Conservation (phyloP, 2,329 filamentous ascomycete species). For the Ascochyta clinopodiicola region DNA sequence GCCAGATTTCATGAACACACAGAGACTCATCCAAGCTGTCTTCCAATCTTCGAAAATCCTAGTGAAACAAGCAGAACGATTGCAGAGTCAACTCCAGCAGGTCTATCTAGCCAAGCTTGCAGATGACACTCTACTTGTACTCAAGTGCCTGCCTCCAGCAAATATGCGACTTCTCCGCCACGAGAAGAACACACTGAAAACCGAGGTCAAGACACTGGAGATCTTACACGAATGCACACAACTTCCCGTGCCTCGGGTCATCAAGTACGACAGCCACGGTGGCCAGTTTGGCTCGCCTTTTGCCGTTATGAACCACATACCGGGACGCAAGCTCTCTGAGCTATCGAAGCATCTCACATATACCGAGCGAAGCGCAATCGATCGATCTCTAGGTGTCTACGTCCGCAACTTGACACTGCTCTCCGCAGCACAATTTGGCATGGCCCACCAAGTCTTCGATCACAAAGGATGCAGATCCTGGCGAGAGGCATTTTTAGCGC, state of each 20-base stretch:
- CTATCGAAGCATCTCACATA: constrained; percentile 41
- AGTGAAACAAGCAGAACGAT: constrained; percentile 44
- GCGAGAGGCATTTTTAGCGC: constrained; percentile 59
- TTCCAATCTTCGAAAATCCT: constrained; percentile 42
- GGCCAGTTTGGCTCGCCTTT: constrained; percentile 40
- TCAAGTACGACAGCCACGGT: constrained; percentile 48
- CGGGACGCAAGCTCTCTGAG: constrained; percentile 44
- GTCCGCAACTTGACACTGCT: constrained; percentile 54
- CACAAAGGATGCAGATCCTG: constrained; percentile 58
- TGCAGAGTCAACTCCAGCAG: constrained; percentile 48
- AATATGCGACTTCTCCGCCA: constrained; percentile 51
- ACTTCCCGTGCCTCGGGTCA: constrained; percentile 48
- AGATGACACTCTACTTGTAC: constrained; percentile 49
- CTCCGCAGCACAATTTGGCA: constrained; percentile 58
- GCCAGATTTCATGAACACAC: constrained; percentile 45
- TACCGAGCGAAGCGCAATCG: constrained; percentile 46
- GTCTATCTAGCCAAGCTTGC: constrained; percentile 51
- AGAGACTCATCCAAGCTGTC: constrained; percentile 40
- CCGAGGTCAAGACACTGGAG: constrained; percentile 49
- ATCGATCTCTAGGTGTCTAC: constrained; percentile 50
- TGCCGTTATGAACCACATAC: constrained; percentile 43
- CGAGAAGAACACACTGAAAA: constrained; percentile 51
- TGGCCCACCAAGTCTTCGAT: constrained; percentile 55
- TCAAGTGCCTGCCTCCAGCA: constrained; percentile 50
- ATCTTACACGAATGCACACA: constrained; percentile 45